phyloP scores from a whole-genome alignment of 225 moss, liverwort and hornwort genomes.

The Antitrichia curtipendula region DNA sequence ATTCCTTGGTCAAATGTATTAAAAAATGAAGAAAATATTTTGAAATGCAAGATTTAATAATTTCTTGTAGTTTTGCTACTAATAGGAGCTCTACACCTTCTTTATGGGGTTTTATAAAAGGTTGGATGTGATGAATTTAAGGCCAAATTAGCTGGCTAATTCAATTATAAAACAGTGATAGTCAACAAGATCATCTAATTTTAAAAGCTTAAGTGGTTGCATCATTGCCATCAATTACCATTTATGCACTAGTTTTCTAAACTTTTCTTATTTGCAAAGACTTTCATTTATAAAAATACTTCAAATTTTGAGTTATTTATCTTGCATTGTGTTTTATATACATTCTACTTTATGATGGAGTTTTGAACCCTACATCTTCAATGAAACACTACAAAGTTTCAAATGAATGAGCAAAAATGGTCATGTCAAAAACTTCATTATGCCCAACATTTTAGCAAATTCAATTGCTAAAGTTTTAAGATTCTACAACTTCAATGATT shows the following conservation, averaged over 20 bases:
- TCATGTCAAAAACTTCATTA: accelerated
- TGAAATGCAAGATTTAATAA: neutral
- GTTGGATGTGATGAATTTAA: neutral
- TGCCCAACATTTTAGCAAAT: neutral
- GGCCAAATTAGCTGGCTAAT: neutral
- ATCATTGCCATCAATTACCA: neutral
- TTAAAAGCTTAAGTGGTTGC: neutral
- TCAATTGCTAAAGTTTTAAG: neutral
- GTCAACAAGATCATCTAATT: neutral
- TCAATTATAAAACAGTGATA: neutral
- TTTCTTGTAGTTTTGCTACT: neutral
- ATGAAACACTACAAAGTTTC: neutral
- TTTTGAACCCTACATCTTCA: neutral
- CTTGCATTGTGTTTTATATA: neutral
- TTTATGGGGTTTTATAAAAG: neutral
- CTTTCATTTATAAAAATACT: neutral
- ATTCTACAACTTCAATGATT: neutral
- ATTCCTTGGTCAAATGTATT: neutral
- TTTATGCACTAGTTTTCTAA: neutral
- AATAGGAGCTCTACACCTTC: neutral
- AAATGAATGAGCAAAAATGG: neutral
- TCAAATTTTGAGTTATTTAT: neutral
- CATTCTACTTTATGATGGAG: neutral
- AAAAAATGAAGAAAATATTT: neutral
- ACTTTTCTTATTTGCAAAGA: neutral